A percentile compares a stretch with the other conserved stretches of the same genome.
phyloP scores from a whole-genome alignment of 495 filamentous ascomycete genomes.

The Penicillium lagena region DNA sequence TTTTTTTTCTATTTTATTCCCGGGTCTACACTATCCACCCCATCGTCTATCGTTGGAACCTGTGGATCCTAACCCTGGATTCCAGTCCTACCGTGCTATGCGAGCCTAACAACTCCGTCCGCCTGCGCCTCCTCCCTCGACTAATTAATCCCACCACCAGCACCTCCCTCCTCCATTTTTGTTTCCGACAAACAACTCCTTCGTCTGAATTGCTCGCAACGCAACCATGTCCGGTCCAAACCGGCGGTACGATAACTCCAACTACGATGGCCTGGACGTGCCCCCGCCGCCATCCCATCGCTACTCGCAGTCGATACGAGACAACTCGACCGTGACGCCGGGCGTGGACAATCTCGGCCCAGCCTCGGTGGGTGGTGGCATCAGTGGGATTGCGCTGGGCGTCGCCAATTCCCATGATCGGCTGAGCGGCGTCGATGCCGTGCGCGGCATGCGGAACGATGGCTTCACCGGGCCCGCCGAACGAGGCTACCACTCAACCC shows the following conservation, averaged over 20 bases:
- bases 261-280: conserved; percentile 3
- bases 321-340: conserved; percentile 57
- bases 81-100: neutral
- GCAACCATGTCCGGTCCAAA: neutral
- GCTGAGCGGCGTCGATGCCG: conserved; percentile 66
- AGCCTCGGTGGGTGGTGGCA: conserved; percentile 65
- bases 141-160: too few relatives aligned
- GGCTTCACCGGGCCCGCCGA: conserved; percentile 35
- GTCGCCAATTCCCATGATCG: conserved; percentile 67
- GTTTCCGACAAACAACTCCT: too few relatives aligned
- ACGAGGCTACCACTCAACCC: conserved; percentile 35
- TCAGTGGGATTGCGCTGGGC: conserved; percentile 67
- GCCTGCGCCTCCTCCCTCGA: too few relatives aligned
- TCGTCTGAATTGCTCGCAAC: too few relatives aligned
- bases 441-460: conserved; percentile 39
- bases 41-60: conserved; percentile 8
- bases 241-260: neutral
- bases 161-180: too few relatives aligned
- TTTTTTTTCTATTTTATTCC: conserved; percentile 1
- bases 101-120: neutral
- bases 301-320: conserved; percentile 8
- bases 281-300: conserved; percentile 10
- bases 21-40: neutral
- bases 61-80: conserved; percentile 11
- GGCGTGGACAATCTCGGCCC: conserved; percentile 71